These are phyloP conservation scores for Serendipita vermifera DNA, from an alignment of 768 basidiomycete species.

Conservation along the genomic window DNA sequence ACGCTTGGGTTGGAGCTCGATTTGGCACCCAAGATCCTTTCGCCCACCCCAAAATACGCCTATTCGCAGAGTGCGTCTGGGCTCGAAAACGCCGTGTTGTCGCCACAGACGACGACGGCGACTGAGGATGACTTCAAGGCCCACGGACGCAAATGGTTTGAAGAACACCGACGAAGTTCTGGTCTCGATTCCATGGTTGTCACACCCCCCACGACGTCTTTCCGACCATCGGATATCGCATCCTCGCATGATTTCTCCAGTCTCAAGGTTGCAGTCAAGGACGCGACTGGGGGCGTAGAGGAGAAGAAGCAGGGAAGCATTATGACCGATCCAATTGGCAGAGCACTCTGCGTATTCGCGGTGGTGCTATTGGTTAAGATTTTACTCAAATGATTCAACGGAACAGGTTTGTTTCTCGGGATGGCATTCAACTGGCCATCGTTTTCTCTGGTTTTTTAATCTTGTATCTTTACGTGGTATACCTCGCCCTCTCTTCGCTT, in stretches of 20 bases:
- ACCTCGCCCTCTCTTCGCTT: not conserved
- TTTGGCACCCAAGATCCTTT: not conserved
- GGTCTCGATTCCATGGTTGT: too few relatives aligned
- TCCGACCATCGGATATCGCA: too few relatives aligned
- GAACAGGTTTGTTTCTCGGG: not conserved
- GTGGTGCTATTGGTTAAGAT: not conserved
- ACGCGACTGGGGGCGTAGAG: too few relatives aligned
- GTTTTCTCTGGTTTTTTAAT: not conserved
- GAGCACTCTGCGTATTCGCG: not conserved
- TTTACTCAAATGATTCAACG: not conserved
- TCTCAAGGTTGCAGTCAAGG: not conserved
- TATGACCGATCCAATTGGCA: conserved; percentile 3
- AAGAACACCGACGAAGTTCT: not conserved
- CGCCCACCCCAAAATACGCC: not conserved
- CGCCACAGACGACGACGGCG: not conserved
- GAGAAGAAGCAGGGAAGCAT: not conserved
- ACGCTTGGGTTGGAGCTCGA: not conserved
- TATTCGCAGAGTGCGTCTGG: not conserved
- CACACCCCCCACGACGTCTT: too few relatives aligned
- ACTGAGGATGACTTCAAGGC: not conserved
- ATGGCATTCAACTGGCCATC: not conserved
- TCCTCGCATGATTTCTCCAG: not conserved
- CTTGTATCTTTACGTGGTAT: not conserved
- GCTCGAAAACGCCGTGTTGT: not conserved
- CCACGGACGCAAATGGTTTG: not conserved